Conservation (phyloP, 108 stramenopile species). For the Cyclostephanos tholiformis region DNA sequence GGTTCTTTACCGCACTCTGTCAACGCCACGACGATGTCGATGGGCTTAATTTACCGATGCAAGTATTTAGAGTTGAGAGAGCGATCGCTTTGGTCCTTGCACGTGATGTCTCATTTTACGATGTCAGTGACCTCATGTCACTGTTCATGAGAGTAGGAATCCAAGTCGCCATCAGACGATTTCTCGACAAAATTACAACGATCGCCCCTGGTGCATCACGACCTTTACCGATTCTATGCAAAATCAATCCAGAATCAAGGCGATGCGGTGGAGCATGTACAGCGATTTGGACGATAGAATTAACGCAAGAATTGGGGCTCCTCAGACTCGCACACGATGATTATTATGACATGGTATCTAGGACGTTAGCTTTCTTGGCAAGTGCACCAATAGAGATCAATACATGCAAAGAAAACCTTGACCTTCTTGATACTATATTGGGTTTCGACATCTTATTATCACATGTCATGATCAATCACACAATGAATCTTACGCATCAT, state of each 20-base stretch:
- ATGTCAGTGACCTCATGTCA: conserved; percentile 31
- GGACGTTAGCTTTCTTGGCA: conserved; percentile 30
- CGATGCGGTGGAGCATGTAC: background rate
- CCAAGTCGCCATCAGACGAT: conserved; percentile 19
- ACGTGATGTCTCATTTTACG: conserved; percentile 50
- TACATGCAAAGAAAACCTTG: conserved; percentile 19
- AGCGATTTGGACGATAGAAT: conserved; percentile 3
- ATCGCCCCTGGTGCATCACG: background rate
- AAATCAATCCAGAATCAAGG: background rate
- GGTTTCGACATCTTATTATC: conserved; percentile 32
- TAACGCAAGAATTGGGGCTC: conserved; percentile 1
- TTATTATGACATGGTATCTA: conserved; percentile 9
- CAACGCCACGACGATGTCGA: background rate
- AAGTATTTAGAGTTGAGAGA: conserved; percentile 22
- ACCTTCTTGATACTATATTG: conserved; percentile 21
- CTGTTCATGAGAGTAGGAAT: conserved; percentile 30
- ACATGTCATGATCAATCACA: background rate
- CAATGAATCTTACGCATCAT: background rate
- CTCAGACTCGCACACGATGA: conserved; percentile 11
- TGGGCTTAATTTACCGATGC: background rate
- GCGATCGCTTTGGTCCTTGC: conserved; percentile 27
- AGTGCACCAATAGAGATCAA: conserved; percentile 34
- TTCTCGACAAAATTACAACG: conserved; percentile 11
- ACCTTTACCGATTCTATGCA: background rate
- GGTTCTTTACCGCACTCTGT: conserved; percentile 37